Percentiles rank a stretch among this genome's conserved stretches.
Evolutionary conservation across 1,284 basidiomycete species (phyloP).

Genomic region (Microbotryum violaceum): DNA sequence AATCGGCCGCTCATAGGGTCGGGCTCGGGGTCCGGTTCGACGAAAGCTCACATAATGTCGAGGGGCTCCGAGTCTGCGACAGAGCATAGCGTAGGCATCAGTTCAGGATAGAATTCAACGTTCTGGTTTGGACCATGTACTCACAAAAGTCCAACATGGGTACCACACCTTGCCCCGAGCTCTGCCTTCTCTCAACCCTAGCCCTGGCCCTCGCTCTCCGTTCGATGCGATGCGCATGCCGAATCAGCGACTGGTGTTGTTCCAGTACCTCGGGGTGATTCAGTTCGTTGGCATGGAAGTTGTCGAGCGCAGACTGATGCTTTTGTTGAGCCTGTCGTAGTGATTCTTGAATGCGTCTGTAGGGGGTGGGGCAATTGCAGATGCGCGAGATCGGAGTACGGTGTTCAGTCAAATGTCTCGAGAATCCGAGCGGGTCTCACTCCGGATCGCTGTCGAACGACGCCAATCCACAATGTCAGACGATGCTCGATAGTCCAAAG

Average conservation of each 20-base stretch:
- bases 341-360: not conserved
- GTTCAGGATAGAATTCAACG: not conserved
- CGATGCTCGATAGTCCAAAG: too few relatives aligned
- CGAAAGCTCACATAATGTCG: slow-evolving; percentile 11
- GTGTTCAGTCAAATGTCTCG: too few relatives aligned
- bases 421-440: too few relatives aligned
- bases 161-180: not conserved
- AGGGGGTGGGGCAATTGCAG: not conserved
- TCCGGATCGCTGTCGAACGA: too few relatives aligned
- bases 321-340: not conserved
- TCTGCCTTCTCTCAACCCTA: not conserved
- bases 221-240: not conserved
- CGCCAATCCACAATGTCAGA: too few relatives aligned
- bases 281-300: slow-evolving; percentile 1
- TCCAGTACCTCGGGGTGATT: not conserved
- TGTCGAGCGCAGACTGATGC: slow-evolving; percentile 1
- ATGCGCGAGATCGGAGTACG: not conserved
- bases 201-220: not conserved
- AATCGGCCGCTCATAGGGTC: not conserved
- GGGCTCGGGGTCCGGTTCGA: not conserved
- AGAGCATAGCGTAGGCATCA: not conserved
- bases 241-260: not conserved
- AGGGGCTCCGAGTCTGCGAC: slow-evolving; percentile 7
- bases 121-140: not conserved
- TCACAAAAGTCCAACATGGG: slow-evolving; percentile 3